Conservation (phyloP, 495 filamentous ascomycete species). For the Evernia prunastri region DNA sequence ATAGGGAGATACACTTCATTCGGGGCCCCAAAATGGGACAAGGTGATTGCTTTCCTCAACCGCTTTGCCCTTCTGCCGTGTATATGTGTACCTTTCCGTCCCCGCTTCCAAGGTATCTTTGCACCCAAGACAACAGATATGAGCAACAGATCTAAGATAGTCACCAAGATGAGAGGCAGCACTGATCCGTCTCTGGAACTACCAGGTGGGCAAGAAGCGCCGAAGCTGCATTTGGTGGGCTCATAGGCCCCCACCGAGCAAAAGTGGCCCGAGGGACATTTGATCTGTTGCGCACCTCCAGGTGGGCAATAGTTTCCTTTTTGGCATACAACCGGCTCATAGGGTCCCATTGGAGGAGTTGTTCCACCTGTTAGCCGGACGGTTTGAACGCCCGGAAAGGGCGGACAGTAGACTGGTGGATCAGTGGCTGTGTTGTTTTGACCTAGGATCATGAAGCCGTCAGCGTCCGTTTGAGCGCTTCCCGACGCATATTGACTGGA, state of each 20-base stretch:
- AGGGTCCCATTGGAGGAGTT: constrained; percentile 31
- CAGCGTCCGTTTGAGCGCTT: neutral
- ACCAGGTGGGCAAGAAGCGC: constrained; percentile 36
- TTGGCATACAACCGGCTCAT: constrained; percentile 42
- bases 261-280: constrained; percentile 39
- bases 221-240: constrained; percentile 38
- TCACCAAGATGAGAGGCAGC: constrained; percentile 38
- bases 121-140: constrained; percentile 29
- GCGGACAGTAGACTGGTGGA: constrained; percentile 43
- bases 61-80: constrained; percentile 10
- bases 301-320: constrained; percentile 41
- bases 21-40: neutral
- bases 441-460: constrained; percentile 29
- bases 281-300: constrained; percentile 30
- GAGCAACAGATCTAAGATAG: constrained; percentile 38
- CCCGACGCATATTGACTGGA: neutral
- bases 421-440: constrained; percentile 40
- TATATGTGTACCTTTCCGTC: constrained; percentile 20
- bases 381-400: constrained; percentile 33
- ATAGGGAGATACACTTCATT: constrained; percentile 13
- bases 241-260: constrained; percentile 39
- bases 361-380: constrained; percentile 31
- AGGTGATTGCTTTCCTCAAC: neutral
- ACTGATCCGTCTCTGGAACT: constrained; percentile 33
- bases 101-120: constrained; percentile 25